Evolutionary conservation across 306 rosid species (phyloP), one percentile per base, ranked within the genome.

Genomic region (Chamaecrista fasciculata): DNA sequence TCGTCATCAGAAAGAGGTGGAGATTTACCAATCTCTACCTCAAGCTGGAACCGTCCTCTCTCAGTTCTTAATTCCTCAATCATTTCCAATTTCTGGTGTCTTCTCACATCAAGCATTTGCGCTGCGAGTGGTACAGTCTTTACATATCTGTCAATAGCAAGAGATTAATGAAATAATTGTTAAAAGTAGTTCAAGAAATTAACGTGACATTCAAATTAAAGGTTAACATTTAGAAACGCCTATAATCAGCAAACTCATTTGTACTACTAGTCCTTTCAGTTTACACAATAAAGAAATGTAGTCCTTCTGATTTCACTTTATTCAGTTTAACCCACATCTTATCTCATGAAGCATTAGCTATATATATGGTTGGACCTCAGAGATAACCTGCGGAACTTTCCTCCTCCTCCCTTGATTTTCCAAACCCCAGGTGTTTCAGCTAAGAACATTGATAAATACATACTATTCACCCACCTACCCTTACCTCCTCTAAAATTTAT

Each of bases 121-220:
- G 97, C 98, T 21, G 98, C 98, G 70, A 93, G 92, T 58, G 98
- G 98, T 55, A 93, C 98, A 1, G 83, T 88, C 86, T 90, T 82
- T 74, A 93, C 98, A 82, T 94, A 94, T 83, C 98, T 94, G 85
- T 62, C 65, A 70, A 72, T n/a, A 71, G 59, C 37, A 75, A 29
- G 44, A 24, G 1, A 55, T 76, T 48, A 34, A 26, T 49, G 9
- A n/a, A 37, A 72, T 53, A 63, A 42, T 61, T 33, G 52, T 14
- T 20, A 42, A 31, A 40, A 25, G 48, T 18, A 46, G 76, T 67
- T 34, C 63, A 81, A 43, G 20, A 57, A 63, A 44, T 16, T 71
- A 15, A 76, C 66, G 42, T 6, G 29, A 39, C 56, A 47, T 56
- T 28, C 39, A 58, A 39, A 60, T 81, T 49, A 29, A 31, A 72